Base-by-base conservation (phyloP, 106 monocot genomes). In the Dactylorhiza incarnata region DNA sequence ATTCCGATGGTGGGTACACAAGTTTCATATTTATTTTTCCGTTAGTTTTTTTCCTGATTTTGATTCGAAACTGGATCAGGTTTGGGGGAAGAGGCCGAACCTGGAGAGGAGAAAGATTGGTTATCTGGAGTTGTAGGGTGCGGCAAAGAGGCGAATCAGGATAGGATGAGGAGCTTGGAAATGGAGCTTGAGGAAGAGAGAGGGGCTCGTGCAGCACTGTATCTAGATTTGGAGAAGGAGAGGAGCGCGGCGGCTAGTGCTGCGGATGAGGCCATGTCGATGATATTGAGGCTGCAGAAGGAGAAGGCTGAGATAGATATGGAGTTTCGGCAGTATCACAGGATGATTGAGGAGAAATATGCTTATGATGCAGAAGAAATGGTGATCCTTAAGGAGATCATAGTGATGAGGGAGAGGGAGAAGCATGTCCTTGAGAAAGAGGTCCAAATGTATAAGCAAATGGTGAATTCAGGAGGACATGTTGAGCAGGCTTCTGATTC, bases 241-340 rank as follows among this genome's bases (percentile, higher is more conserved):
- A 91, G 99, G 71, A 99, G 73, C 70, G 89, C 92, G 49, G 81
- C 99, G 70, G 87, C 92, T 6, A 84, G 81, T 55, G 89, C 99
- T 45, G 88, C 94, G 37, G 99, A 99, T 29, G 99, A 94, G 78
- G 94, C 99, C 29, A 88, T 99, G 92, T 89, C 91, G 1, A 99
- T 99, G 99, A 99, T 99, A 81, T 69, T 85, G 44, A 76, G 99
- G 2, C 85, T 99, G 16, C 99, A 99, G 74, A 84, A 86, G 83
- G 94, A 99, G 77, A 99, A 99, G 73, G 93, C 94, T 9, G 79
- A 82, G 1, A 82, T 92, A 22, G 89, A 88, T 76, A 94, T 99
- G 86, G 92, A 99, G 74, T 83, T 86, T 45, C 79, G 86, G 26
- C 99, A 99, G 67, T 92, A 89, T 74, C 84, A 84, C 37, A 78